A percentile compares a stretch with the other conserved stretches of the same genome.
Conservation (phyloP, 129 eudicot genomes). For the Dittrichia graveolens region DNA sequence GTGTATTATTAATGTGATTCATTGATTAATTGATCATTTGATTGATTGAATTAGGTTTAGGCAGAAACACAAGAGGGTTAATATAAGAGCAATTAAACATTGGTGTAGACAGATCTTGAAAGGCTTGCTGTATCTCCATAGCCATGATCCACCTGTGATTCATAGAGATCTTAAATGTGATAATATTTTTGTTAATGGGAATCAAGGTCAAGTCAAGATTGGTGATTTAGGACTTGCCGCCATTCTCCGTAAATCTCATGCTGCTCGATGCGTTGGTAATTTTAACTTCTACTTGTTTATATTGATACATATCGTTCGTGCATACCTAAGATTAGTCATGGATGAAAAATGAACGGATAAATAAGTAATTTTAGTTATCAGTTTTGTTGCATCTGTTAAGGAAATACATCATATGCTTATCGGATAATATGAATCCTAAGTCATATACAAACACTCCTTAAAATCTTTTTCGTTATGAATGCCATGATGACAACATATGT, state of each 20-base stretch:
- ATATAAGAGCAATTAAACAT: slow-evolving; percentile 82
- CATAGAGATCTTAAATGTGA: slow-evolving; percentile 85
- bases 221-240: slow-evolving; percentile 97
- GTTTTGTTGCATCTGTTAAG: no score
- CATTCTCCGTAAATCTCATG: slow-evolving; percentile 82
- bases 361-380: no score
- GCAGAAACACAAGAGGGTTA: slow-evolving; percentile 76
- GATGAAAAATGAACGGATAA: no score
- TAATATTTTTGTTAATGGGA: slow-evolving; percentile 84
- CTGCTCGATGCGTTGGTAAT: slow-evolving; percentile 93
- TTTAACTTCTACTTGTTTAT: not conserved
- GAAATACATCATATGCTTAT: no score
- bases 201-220: slow-evolving; percentile 93
- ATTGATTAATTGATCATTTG: not conserved
- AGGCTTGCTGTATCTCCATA: slow-evolving; percentile 84
- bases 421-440: no score
- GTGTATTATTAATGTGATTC: not conserved
- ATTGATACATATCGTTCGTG: not conserved
- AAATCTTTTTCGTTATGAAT: no score
- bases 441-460: no score
- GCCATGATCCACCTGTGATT: slow-evolving; percentile 63
- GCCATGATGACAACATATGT: no score
- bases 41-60: slow-evolving; percentile 59
- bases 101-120: slow-evolving; percentile 92
- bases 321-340: no score